Base-by-base conservation (phyloP, 768 basidiomycete species). In the Boletus sp. region DNA sequence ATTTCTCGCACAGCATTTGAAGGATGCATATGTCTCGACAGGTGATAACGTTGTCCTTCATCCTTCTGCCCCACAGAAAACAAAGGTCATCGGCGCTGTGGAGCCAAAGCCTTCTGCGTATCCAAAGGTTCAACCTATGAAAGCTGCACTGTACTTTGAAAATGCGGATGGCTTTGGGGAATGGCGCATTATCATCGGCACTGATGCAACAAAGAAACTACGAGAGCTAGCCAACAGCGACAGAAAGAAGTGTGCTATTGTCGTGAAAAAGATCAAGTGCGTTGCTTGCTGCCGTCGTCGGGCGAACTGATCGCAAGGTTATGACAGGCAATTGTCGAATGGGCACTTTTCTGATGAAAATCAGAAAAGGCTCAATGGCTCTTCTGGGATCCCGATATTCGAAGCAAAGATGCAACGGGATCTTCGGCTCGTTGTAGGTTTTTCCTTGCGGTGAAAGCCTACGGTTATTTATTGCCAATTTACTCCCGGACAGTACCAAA, bases 261-360 rank as follows among this genome's bases (percentile, higher is more conserved):
- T 83, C 27, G 61, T 85, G 37, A 88, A 85, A 70, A 89, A 88
- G 64, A 85, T 89, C 63, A 81, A 76, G 88, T 85, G 46, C 27
- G 76, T 62, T 3, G 6, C 13, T 9, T 38, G 33, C 35, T 48
- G 8, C 7, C 9, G 23, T 33, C 27, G 13, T 35, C n/a, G 38
- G 10, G 29, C n/a, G 7, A 47, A 30, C 34, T 55, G 38, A 54
- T 35, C n/a, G 13, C 10, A 19, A 19, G 5, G 3, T 34, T 7
- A 9, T 32, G 23, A 30, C 42, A 88, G 87, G 62, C 83, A 88
- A 55, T 75, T 90, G 11, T 89, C 87, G 0, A 77, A 79, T 4
- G 87, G 87, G 0, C 79, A 83, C 52, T 88, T 89, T 60, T 87
- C 87, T 1, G 74, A 75, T 11, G 82, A 84, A 53, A 88, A 88